Conservation (phyloP, 1,284 basidiomycete genomes). For the Inonotus hispidus region DNA sequence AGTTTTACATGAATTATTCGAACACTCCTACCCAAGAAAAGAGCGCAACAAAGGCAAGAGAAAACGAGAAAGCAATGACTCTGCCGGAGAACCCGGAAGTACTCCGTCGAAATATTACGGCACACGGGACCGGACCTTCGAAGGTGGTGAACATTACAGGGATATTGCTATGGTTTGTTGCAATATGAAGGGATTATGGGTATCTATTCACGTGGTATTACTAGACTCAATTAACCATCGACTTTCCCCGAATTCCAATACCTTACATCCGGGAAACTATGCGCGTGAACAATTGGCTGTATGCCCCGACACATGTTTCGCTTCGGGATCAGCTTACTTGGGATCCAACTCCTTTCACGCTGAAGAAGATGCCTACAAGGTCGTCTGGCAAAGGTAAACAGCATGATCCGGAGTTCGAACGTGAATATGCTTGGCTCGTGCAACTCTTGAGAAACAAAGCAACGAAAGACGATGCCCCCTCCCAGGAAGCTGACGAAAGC, state of each 20-base stretch:
- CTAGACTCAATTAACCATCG: conserved; percentile 46
- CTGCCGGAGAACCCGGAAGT: conserved; percentile 24
- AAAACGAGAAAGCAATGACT: conserved; percentile 35
- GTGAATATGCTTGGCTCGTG: conserved; percentile 41
- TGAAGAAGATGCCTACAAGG: conserved; percentile 33
- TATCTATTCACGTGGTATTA: not conserved
- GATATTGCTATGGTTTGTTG: conserved; percentile 45
- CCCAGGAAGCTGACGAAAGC: conserved; percentile 20
- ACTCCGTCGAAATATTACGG: conserved; percentile 45
- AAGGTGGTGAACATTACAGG: conserved; percentile 40
- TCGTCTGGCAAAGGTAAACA: conserved; percentile 37
- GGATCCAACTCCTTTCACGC: conserved; percentile 34
- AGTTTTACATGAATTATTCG: conserved; percentile 55
- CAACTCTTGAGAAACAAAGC: conserved; percentile 31
- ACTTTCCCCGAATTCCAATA: conserved; percentile 56
- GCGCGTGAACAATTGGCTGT: conserved; percentile 37
- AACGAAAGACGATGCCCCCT: conserved; percentile 24
- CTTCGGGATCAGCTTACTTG: conserved; percentile 35
- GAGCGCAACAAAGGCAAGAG: conserved; percentile 37
- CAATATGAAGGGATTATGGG: not conserved
- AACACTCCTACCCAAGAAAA: conserved; percentile 58
- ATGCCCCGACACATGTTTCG: conserved; percentile 52
- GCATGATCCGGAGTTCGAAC: conserved; percentile 32
- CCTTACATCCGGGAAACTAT: conserved; percentile 42
- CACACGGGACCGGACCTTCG: conserved; percentile 36